phyloP scores from a whole-genome alignment of 805 yeast genomes.

The Cyberlindnera euphorbiae region DNA sequence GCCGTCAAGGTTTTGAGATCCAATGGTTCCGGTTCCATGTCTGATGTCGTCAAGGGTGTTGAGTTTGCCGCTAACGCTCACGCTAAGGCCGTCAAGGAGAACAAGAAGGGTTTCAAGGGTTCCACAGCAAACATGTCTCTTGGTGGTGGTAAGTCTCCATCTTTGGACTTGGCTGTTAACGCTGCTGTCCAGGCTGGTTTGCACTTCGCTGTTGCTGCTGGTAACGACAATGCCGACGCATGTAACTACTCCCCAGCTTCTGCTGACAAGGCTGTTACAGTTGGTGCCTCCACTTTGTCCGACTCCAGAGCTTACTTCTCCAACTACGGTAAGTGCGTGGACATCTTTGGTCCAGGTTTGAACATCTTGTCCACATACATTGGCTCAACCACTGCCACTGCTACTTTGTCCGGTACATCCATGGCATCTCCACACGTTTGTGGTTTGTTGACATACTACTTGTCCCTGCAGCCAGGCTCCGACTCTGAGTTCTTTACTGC shows the following conservation, averaged over 20 bases:
- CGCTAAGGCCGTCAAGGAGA: constrained; percentile 44
- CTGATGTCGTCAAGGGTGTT: constrained; percentile 80
- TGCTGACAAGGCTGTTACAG: constrained; percentile 80
- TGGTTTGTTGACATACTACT: constrained; percentile 85
- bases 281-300: constrained; percentile 87
- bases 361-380: constrained; percentile 80
- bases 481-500: constrained; percentile 58
- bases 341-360: constrained; percentile 94
- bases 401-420: constrained; percentile 89
- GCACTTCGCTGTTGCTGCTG: constrained; percentile 95
- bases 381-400: constrained; percentile 72
- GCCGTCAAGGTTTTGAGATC: constrained; percentile 83
- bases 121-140: constrained; percentile 90
- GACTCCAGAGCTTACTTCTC: constrained; percentile 94
- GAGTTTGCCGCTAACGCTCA: constrained; percentile 79
- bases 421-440: constrained; percentile 98
- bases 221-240: constrained; percentile 90
- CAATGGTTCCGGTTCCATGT: constrained; percentile 79
- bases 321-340: constrained; percentile 93
- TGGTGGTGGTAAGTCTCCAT: constrained; percentile 89
- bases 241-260: constrained; percentile 91
- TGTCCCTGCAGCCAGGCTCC: constrained; percentile 77
- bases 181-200: constrained; percentile 88
- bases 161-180: constrained; percentile 81
- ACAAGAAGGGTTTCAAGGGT: constrained; percentile 69